Conservation (phyloP, 2,329 filamentous ascomycete species). For the Paraconiothyrium sp. region DNA sequence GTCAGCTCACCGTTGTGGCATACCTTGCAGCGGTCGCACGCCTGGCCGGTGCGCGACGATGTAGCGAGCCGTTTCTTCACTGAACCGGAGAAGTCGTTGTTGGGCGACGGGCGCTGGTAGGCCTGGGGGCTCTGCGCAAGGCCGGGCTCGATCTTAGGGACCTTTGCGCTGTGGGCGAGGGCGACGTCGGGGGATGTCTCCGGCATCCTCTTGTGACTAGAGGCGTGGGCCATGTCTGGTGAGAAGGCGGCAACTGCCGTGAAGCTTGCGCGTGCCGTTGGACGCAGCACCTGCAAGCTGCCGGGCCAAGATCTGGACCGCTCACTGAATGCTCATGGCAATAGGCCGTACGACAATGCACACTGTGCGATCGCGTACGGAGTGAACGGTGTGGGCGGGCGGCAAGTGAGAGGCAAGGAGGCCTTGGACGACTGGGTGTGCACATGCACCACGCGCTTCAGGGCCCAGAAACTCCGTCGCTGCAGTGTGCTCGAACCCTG, state of each 20-base stretch:
- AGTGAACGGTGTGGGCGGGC: background rate
- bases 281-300: conserved; percentile 5
- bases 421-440: background rate
- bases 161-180: conserved; percentile 31
- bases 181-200: conserved; percentile 24
- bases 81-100: conserved; percentile 47
- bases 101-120: conserved; percentile 17
- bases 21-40: conserved; percentile 89
- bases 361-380: background rate
- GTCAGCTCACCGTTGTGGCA: conserved; percentile 29
- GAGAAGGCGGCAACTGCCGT: conserved; percentile 8
- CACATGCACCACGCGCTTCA: conserved; percentile 12
- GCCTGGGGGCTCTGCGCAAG: conserved; percentile 27
- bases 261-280: conserved; percentile 9
- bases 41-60: conserved; percentile 77
- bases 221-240: conserved; percentile 10
- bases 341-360: conserved; percentile 5
- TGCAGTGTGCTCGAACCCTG: background rate
- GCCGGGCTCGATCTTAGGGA: conserved; percentile 46
- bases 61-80: conserved; percentile 63
- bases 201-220: conserved; percentile 9
- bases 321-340: background rate
- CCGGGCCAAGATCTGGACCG: conserved; percentile 3
- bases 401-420: background rate
- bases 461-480: background rate